These are phyloP conservation scores for Pseudogymnoascus destructans DNA, from an alignment of 2,329 filamentous ascomycete species.

Conservation along the genomic window DNA sequence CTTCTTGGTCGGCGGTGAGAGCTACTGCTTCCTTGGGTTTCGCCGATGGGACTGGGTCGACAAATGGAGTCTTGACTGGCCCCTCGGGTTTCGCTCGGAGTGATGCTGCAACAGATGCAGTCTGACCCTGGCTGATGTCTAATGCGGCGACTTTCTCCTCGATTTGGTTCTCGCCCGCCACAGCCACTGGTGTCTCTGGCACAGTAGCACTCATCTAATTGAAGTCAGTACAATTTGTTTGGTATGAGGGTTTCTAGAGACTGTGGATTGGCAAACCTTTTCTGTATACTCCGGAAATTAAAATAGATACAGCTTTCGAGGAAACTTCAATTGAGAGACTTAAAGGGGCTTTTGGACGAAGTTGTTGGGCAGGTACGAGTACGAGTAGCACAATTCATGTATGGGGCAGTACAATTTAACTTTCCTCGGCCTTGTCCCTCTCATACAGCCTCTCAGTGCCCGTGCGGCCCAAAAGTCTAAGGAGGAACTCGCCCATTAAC, in stretches of 20 bases:
- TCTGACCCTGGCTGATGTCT: background rate
- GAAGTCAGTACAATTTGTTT: background rate
- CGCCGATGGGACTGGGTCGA: slow-evolving; percentile 30
- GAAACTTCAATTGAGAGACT: background rate
- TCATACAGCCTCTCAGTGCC: slow-evolving; percentile 1
- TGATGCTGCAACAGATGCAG: slow-evolving; percentile 14
- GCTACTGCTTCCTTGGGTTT: slow-evolving; percentile 32
- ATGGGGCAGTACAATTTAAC: background rate
- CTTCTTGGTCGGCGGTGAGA: slow-evolving; percentile 63
- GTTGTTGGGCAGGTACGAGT: background rate
- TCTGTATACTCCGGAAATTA: background rate
- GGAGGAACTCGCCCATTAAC: background rate
- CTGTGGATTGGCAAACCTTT: background rate
- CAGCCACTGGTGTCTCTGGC: background rate
- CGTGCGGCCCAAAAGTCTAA: background rate
- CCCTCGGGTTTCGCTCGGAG: slow-evolving; percentile 25
- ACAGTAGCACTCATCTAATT: slow-evolving; percentile 1
- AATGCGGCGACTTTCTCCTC: slow-evolving; percentile 7
- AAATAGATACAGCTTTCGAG: background rate
- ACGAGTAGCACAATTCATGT: slow-evolving; percentile 6
- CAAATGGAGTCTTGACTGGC: slow-evolving; percentile 29
- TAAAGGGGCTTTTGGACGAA: background rate
- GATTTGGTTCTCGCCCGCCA: background rate
- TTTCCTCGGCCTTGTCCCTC: slow-evolving; percentile 1
- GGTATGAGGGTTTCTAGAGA: background rate